Base-by-base conservation (phyloP, 306 rosid genomes). In the Fragaria ananassa region DNA sequence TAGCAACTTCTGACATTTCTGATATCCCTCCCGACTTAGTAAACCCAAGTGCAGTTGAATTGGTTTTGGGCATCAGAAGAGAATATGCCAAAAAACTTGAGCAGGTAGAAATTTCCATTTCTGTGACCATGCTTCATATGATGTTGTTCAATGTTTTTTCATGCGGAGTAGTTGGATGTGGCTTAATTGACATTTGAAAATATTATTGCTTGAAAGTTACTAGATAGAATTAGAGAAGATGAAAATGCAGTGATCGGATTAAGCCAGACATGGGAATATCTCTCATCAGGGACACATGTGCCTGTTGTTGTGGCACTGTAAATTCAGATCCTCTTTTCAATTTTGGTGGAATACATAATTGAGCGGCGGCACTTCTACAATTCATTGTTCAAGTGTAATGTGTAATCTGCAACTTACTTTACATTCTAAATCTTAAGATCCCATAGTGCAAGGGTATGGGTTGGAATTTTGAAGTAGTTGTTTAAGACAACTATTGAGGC, bases 1-100 rank as follows among this genome's bases (percentile, higher is more conserved):
- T 89, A 57, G 78, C 89, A 56, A 68, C 72, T 78, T 44, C 84
- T 19, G 68, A 73, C 49, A 67, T 86, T 63, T 79, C 85, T 37
- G 93, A 92, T 79, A 87, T 92, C 70, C 91, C 93, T 85, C 88
- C 90, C 10, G 96, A 88, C 84, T 80, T 88, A 80, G 91, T 90
- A 66, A 85, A 86, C 80, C 97, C 96, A 50, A 89, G 86, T 76
- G 88, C 92, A 10, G 87, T 88, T 69, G 97, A 95, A 74, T 90
- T 90, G 77, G 88, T 87, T 76, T 81, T 89, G 75, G 95, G 86
- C 78, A 89, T 88, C 76, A 89, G 95, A 84, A 89, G 87, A 70
- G 96, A 95, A 79, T 92, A 90, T 76, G 83, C 87, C 80, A 83
- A 85, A 85, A 95, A 89, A 86, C 96, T 92, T 67, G 97, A 90